Conservation (phyloP, 73 alveolate species). For the Paramecium primaurelia region DNA sequence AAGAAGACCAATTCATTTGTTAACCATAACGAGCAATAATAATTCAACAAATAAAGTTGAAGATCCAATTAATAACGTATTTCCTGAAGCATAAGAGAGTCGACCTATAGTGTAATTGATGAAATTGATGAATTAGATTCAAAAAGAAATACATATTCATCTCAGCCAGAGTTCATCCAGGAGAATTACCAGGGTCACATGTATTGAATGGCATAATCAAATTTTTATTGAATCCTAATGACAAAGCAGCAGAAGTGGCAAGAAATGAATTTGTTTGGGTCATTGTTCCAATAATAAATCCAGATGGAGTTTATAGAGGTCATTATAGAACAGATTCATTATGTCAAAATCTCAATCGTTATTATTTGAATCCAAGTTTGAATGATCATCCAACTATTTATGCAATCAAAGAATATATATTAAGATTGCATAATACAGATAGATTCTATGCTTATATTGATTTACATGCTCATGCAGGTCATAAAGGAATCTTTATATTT, state of each 20-base stretch:
- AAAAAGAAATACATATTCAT: slow-evolving; percentile 83
- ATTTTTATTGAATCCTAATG: slow-evolving; percentile 75
- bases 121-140: neutral
- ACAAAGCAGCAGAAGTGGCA: slow-evolving; percentile 63
- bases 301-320: slow-evolving; percentile 98
- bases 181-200: slow-evolving; percentile 94
- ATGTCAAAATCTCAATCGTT: slow-evolving; percentile 93
- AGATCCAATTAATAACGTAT: neutral
- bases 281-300: slow-evolving; percentile 93
- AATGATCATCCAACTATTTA: slow-evolving; percentile 85
- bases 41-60: neutral
- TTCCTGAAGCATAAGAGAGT: neutral
- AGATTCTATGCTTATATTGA: slow-evolving; percentile 88
- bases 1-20: slow-evolving; percentile 64
- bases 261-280: slow-evolving; percentile 89
- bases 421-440: slow-evolving; percentile 68
- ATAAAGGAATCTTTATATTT: slow-evolving; percentile 90
- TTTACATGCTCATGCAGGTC: slow-evolving; percentile 97
- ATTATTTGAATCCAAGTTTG: slow-evolving; percentile 85
- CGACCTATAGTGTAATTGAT: slow-evolving; percentile 17
- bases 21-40: slow-evolving; percentile 62
- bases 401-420: slow-evolving; percentile 83
- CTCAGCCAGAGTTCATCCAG: slow-evolving; percentile 99
- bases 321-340: slow-evolving; percentile 90
- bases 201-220: slow-evolving; percentile 89